Evolutionary conservation across 2,329 filamentous ascomycete species (phyloP), one percentile per base, ranked within the genome.

Genomic region (Colletotrichum filicis): DNA sequence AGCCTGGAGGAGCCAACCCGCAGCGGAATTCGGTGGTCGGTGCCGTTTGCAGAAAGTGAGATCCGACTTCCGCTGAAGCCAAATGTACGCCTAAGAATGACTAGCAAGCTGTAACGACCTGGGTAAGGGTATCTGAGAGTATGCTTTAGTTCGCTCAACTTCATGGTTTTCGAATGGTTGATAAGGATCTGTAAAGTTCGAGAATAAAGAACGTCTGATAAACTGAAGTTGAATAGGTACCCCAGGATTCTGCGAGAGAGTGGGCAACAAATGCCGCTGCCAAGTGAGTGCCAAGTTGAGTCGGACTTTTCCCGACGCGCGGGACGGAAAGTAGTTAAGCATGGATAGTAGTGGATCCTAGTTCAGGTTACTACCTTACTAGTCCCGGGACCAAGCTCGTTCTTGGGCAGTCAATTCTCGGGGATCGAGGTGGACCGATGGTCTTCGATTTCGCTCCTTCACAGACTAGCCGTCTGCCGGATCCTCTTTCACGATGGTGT

Each of bases 11-110:
- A 32, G 8, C n/a, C 19, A 19, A 35, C 26, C 19, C 26, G 22
- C 30, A 28, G 8, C 62, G 62, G 68, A 52, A 42, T 19, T 66
- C 68, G 62, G 62, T 32, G 32, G 3, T 59, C 19, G 30, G n/a
- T 7, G n/a, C 30, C n/a, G 56, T 35, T 42, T 19, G 24, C 22
- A 7, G 30, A 7, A 24, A n/a, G 24, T 19, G 22, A 28, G 7
- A 30, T 19, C 62, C 68, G 68, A 61, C 24, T 66, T 19, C 68
- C 56, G 68, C 12, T 22, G 2, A 37, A 4, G 12, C 22, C 22
- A 32, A 5, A 16, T 19, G 37, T 8, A 19, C 7, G 37, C 7
- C 16, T 42, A 4, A 16, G 16, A 19, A 42, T 42, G 14, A 16
- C 35, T 42, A 16, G 35, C 35, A 16, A 12, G 32, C 32, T 35